phyloP scores from a whole-genome alignment of 1,284 basidiomycete species.

The Ceratobasidium sp. region DNA sequence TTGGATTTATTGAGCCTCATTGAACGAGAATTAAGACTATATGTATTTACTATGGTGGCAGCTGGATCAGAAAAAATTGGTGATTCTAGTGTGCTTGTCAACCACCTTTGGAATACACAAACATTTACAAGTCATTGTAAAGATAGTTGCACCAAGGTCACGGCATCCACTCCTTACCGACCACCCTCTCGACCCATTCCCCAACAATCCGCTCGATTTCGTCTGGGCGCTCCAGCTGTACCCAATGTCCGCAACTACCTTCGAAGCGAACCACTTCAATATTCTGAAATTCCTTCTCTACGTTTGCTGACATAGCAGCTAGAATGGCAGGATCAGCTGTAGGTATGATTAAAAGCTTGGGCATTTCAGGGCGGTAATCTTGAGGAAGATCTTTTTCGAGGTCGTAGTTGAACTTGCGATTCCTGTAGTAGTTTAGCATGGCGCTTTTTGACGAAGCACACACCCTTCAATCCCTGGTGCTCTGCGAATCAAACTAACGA shows the following conservation, averaged over 20 bases:
- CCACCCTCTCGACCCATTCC: slow-evolving; percentile 33
- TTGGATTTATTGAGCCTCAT: too few relatives aligned
- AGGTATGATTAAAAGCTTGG: slow-evolving; percentile 32
- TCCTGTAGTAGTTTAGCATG: slow-evolving; percentile 33
- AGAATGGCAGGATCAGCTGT: slow-evolving; percentile 11
- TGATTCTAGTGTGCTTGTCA: too few relatives aligned
- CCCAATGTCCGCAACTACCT: slow-evolving; percentile 33
- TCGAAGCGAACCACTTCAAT: slow-evolving; percentile 31
- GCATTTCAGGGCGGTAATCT: slow-evolving; percentile 29
- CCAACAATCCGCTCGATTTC: slow-evolving; percentile 34
- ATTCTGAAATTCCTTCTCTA: neutral
- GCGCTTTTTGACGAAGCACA: neutral
- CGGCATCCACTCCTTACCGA: neutral
- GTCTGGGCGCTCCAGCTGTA: slow-evolving; percentile 15
- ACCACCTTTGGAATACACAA: too few relatives aligned
- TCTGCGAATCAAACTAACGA: too few relatives aligned
- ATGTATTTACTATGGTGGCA: too few relatives aligned
- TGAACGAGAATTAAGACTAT: too few relatives aligned
- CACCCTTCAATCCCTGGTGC: neutral
- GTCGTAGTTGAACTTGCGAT: slow-evolving; percentile 12
- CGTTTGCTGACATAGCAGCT: neutral
- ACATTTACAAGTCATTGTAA: too few relatives aligned
- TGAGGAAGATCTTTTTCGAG: slow-evolving; percentile 30
- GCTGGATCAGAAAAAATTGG: too few relatives aligned
- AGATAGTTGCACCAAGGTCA: too few relatives aligned